Base-by-base conservation (phyloP, 73 alveolate species). In the Breviolum minutum region DNA sequence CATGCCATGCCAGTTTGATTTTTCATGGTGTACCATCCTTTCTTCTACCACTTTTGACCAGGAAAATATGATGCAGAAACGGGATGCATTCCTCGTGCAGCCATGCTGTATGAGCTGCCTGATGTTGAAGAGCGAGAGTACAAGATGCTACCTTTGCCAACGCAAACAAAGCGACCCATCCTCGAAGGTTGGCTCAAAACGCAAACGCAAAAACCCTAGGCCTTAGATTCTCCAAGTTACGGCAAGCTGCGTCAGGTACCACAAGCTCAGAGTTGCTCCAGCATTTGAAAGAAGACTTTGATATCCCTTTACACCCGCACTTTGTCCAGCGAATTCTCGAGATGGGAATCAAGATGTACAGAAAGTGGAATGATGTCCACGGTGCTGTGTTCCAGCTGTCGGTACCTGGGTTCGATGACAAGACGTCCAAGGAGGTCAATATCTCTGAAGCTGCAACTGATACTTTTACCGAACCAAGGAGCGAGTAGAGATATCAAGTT, bases 61-160 rank as follows among this genome's bases (percentile, higher is more conserved):
- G 92, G 92, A 61, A 83, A 26, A n/a, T 83, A 83, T 22, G 92
- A 83, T 83, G 92, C 92, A 11, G 74, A 61, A 54, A 83, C 26
- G 8, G 92, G 74, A 74, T 60, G n/a, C 70, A 12, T 60, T 83
- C 92, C 74, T 20, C 74, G 70, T 60, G 74, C 74, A 83, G 73
- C 92, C 48, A n/a, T 61, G 70, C 74, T 83, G 6, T 54, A 60
- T 17, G 76, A 60, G 73, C 74, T 60, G 92, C 73, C 92, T 20
- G 64, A 60, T 8, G 48, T 48, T 22, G 92, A 87, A 40, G 95
- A 87, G 60, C 95, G 86, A 60, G 96, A 68, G 30, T 89, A 89
- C 96, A 89, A 89, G 86, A 89, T 89, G 96, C 96, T 90, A n/a
- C 96, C 96, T 30, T 48, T 90, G 87, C 96, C 96, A 20, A 90